Conservation (phyloP, 1,284 basidiomycete genomes). For the Sporisorium iseilematis-ciliati region DNA sequence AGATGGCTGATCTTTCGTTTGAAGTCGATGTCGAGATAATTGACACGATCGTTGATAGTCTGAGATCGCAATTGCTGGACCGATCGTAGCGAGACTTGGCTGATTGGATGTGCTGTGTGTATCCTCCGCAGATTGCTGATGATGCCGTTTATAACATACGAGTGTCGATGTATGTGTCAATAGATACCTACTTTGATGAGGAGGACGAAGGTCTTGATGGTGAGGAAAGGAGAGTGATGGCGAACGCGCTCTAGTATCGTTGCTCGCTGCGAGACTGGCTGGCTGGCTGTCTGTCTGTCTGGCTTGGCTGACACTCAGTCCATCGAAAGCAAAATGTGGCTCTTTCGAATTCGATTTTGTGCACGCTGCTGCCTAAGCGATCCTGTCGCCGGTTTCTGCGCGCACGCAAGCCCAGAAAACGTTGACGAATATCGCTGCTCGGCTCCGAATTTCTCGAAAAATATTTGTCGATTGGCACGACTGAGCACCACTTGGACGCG, state of each 20-base stretch:
- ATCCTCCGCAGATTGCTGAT: slow-evolving; percentile 16
- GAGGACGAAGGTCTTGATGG: slow-evolving; percentile 47
- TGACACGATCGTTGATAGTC: not conserved
- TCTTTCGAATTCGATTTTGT: not conserved
- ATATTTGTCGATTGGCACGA: not conserved
- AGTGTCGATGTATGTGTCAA: slow-evolving; percentile 13
- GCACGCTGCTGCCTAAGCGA: not conserved
- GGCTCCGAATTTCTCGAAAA: not conserved
- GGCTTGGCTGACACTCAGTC: not conserved
- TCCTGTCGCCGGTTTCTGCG: slow-evolving; percentile 1
- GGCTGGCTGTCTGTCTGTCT: slow-evolving; percentile 1
- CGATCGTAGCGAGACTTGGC: slow-evolving; percentile 6
- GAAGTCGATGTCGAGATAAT: not conserved
- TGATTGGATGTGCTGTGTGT: not conserved
- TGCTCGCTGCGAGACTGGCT: slow-evolving; percentile 6
- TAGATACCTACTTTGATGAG: slow-evolving; percentile 45
- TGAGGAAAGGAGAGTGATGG: slow-evolving; percentile 35
- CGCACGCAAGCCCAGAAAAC: slow-evolving; percentile 3
- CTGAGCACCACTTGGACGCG: not conserved
- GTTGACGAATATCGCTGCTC: not conserved
- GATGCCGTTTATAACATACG: slow-evolving; percentile 14
- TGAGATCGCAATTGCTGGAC: slow-evolving; percentile 5
- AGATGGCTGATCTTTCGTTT: not conserved
- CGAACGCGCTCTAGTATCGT: slow-evolving; percentile 22
- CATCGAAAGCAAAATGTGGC: not conserved